Evolutionary conservation across 2,329 filamentous ascomycete species (phyloP), one percentile per base, ranked within the genome.

Genomic region (Aureobasidium uvarum): DNA sequence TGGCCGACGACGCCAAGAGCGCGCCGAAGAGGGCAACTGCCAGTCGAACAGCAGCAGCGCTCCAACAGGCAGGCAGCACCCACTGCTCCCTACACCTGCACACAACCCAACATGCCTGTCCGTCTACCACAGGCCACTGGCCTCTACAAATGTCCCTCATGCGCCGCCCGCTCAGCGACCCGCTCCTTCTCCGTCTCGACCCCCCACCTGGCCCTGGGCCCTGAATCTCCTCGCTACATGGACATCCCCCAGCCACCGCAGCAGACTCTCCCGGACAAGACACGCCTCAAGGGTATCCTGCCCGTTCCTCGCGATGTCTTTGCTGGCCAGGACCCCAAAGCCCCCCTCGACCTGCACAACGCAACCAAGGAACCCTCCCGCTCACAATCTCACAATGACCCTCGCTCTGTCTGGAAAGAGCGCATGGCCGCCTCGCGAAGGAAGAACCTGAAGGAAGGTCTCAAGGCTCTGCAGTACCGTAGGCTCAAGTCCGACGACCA

Each of bases 191-290:
- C 79, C 68, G 80, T 81, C 28, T 79, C 83, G 18, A 56, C 79
- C 20, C 51, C 75, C n/a, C 70, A 72, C 66, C 74, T 73, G 56
- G 78, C 78, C 58, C 81, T 93, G 69, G 89, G 89, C 20, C 94
- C 95, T 56, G 91, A 97, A 75, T 96, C 92, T 41, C 94, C 95
- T 54, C 85, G 85, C 69, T 98, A 90, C 81, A 90, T 98, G 78
- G 87, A 91, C 70, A 82, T 97, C 64, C 94, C 93, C 55, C 83
- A 83, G 70, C 85, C 90, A 56, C 84, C 86, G n/a, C 92, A 96
- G 75, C 86, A 88, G 59, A 83, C 85, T n/a, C 77, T 79, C 48
- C 77, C 80, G 3, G 72, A 75, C 60, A 80, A 80, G 66, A 79
- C 78, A 18, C 69, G 71, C 13, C 76, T 92, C 39, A 92, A 92